phyloP scores from a whole-genome alignment of 2,329 filamentous ascomycete genomes.

The Zarea fungicola region DNA sequence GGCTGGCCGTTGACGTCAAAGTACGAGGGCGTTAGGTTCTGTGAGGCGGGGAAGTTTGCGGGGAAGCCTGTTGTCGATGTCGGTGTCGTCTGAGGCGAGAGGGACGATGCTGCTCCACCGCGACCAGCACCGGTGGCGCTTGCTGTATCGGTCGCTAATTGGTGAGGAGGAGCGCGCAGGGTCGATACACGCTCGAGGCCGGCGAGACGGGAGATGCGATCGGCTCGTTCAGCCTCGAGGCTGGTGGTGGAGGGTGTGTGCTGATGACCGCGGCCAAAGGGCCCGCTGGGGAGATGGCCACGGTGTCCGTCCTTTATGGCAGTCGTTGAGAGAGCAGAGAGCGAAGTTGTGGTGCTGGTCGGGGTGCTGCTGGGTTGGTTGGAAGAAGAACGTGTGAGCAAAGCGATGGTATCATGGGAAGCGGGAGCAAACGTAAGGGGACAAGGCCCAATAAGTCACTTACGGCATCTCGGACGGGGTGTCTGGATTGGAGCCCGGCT shows the following conservation, averaged over 20 bases:
- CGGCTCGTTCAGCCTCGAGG: slow-evolving; percentile 85
- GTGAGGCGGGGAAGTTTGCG: slow-evolving; percentile 31
- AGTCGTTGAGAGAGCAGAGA: slow-evolving; percentile 86
- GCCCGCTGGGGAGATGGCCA: slow-evolving; percentile 57
- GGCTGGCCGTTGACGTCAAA: slow-evolving; percentile 73
- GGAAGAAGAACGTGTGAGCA: slow-evolving; percentile 16
- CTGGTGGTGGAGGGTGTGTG: slow-evolving; percentile 60
- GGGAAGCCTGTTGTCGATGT: slow-evolving; percentile 43
- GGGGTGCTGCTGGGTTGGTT: slow-evolving; percentile 84
- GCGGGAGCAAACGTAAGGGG: not conserved
- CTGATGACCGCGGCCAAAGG: slow-evolving; percentile 52
- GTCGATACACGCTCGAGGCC: slow-evolving; percentile 85
- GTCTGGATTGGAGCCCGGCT: slow-evolving; percentile 73
- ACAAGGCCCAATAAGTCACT: too few species aligned
- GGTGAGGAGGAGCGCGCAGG: slow-evolving; percentile 48
- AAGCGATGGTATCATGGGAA: not conserved
- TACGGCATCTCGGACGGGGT: slow-evolving; percentile 90
- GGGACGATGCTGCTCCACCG: slow-evolving; percentile 31
- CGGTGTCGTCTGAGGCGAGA: slow-evolving; percentile 45
- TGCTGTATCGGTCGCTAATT: slow-evolving; percentile 15
- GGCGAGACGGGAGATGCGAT: slow-evolving; percentile 89
- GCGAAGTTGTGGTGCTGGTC: slow-evolving; percentile 85
- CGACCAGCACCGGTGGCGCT: slow-evolving; percentile 25
- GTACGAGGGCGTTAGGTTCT: slow-evolving; percentile 59
- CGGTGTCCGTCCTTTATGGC: slow-evolving; percentile 96